phyloP scores from a whole-genome alignment of 2,329 filamentous ascomycete genomes.

The Aspergillus cejpii region DNA sequence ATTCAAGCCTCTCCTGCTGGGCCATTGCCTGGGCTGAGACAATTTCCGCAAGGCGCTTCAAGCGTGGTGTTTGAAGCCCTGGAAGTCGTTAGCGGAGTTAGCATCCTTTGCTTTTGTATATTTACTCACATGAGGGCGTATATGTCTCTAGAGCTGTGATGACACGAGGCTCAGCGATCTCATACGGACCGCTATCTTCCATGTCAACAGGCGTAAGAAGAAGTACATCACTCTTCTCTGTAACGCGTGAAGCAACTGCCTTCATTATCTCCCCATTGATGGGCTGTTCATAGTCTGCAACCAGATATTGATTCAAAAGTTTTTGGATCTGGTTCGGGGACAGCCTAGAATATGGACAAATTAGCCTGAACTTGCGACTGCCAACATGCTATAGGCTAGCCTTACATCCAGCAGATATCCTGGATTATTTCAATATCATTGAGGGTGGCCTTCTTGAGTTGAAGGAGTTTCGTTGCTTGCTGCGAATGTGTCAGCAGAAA shows the following conservation, averaged over 20 bases:
- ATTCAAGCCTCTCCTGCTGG: slow-evolving; percentile 78
- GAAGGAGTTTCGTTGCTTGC: slow-evolving; percentile 97
- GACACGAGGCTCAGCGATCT: slow-evolving; percentile 91
- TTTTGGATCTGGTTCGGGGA: slow-evolving; percentile 99
- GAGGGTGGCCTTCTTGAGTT: slow-evolving; percentile 96
- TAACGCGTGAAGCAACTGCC: slow-evolving; percentile 91
- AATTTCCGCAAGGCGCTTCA: slow-evolving; percentile 97
- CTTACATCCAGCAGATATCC: slow-evolving; percentile 99
- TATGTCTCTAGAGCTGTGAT: slow-evolving; percentile 98
- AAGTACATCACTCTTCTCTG: slow-evolving; percentile 95
- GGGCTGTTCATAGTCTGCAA: slow-evolving; percentile 97
- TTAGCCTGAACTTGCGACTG: slow-evolving; percentile 4
- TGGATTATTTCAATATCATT: slow-evolving; percentile 99
- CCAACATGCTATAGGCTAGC: slow-evolving; percentile 21
- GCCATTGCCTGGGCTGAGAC: slow-evolving; percentile 94
- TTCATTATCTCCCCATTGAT: slow-evolving; percentile 99
- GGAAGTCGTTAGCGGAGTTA: slow-evolving; percentile 27
- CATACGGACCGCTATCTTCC: slow-evolving; percentile 97
- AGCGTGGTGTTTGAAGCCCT: slow-evolving; percentile 92
- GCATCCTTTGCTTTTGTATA: background rate
- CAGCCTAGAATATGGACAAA: slow-evolving; percentile 52
- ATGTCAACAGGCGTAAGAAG: slow-evolving; percentile 93
- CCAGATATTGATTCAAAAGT: slow-evolving; percentile 94
- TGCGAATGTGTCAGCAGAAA: slow-evolving; percentile 31
- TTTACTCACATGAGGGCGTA: slow-evolving; percentile 81